Evolutionary conservation across 805 yeast genomes (phyloP), one percentile per base, ranked within the genome.

Genomic region (Blastobotrys americana): DNA sequence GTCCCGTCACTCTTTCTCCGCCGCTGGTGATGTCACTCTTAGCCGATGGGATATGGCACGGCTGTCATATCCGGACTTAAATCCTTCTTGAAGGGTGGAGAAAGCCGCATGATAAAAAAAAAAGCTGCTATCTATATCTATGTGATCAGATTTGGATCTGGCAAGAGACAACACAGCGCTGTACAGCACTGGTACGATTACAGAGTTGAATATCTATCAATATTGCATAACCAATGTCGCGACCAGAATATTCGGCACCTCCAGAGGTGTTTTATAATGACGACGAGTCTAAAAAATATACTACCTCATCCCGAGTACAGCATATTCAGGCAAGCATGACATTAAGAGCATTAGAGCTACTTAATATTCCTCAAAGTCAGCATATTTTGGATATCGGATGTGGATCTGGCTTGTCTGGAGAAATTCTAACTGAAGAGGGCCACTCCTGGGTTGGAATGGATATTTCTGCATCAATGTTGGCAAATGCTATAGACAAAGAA

Each of bases 251-350:
- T 57, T 71, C 88, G 50, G 97, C 97, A 10, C 97, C 97, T 22
- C 96, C 97, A 34, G 97, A 89, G 68, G 75, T 89, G 48, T 93
- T 90, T 61, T 93, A 93, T 64, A 84, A 88, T 71, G 97, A 89
- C 44, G 66, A 78, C 1, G 98, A 93, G 64, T 84, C 97, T 0
- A 71, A 73, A 52, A 93, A 93, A 59, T 93, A 93, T 64, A 93
- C 97, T 0, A 73, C 83, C 2, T 85, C 95, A 3, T 84, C 96
- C 3, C 93, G 98, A 73, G 96, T 93, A 41, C 98, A 93, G 68
- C 96, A 89, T 61, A 93, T 93, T 57, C 98, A 93, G 66, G 97
- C 97, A 2, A 84, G 86, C 61, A 93, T 93, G 98, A 88, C 98
- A 0, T 72, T 90, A 37, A 73, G 98, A 55, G 96, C 97, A 0